A percentile compares a stretch with the other conserved stretches of the same genome.
Conservation (phyloP, 192 early-diverging fungal species). For the Entomortierella lignicola region DNA sequence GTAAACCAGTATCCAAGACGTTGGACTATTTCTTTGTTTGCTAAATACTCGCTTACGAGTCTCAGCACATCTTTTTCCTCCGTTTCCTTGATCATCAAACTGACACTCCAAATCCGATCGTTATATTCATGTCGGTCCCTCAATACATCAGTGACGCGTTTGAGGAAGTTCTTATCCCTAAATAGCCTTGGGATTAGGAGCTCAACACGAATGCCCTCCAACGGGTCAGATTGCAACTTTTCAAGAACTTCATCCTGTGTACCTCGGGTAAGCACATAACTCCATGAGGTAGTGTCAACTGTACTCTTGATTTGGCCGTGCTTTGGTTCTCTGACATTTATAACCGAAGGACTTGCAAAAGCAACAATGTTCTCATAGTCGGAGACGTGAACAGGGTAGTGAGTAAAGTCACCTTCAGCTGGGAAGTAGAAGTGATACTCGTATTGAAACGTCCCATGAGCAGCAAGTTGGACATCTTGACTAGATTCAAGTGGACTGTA, state of each 20-base stretch:
- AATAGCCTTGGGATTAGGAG: constrained; percentile 38
- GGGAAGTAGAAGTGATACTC: constrained; percentile 62
- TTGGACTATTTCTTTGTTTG: constrained; percentile 3
- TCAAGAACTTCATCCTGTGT: constrained; percentile 18
- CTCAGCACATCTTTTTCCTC: not conserved
- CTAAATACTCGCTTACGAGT: constrained; percentile 51
- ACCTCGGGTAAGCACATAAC: constrained; percentile 18
- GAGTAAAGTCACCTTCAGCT: constrained; percentile 47
- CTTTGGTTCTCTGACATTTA: constrained; percentile 19
- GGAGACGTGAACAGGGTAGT: constrained; percentile 54
- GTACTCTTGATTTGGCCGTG: not conserved
- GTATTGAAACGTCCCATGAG: constrained; percentile 38
- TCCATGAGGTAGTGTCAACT: constrained; percentile 24
- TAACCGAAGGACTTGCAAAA: constrained; percentile 19
- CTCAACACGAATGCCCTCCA: constrained; percentile 27
- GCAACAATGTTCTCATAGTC: constrained; percentile 43
- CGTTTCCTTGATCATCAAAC: constrained; percentile 42
- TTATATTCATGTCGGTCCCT: constrained; percentile 37
- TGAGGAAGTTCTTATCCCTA: constrained; percentile 15
- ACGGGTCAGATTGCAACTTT: constrained; percentile 20
- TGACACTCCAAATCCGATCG: constrained; percentile 50
- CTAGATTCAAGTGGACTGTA: constrained; percentile 7
- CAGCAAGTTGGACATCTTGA: constrained; percentile 29
- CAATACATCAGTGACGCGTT: constrained; percentile 38
- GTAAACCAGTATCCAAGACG: constrained; percentile 42